A percentile compares a stretch with the other conserved stretches of the same genome.
phyloP scores from a whole-genome alignment of 1,139 yeast species.

The Magnusiomyces fungicola region DNA sequence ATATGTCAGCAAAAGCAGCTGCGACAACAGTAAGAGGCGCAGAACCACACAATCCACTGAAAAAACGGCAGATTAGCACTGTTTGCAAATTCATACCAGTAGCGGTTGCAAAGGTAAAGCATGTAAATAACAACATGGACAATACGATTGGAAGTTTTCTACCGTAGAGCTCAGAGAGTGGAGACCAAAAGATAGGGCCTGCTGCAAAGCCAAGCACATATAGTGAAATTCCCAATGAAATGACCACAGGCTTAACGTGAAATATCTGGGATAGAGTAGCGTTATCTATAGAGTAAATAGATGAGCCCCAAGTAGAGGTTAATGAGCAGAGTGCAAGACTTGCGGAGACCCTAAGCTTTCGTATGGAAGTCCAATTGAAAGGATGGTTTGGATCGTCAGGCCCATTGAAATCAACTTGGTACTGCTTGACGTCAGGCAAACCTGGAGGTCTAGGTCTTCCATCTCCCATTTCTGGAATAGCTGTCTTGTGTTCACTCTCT shows the following conservation, averaged over 20 bases:
- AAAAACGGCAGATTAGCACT: slow-evolving; percentile 62
- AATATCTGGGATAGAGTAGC: slow-evolving; percentile 26
- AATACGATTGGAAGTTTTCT: slow-evolving; percentile 51
- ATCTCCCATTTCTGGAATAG: slow-evolving; percentile 35
- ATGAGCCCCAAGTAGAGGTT: slow-evolving; percentile 38
- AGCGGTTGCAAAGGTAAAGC: slow-evolving; percentile 65
- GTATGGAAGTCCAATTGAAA: slow-evolving; percentile 38
- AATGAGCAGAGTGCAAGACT: slow-evolving; percentile 30
- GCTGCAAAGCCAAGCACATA: slow-evolving; percentile 77
- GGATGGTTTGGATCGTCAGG: slow-evolving; percentile 47
- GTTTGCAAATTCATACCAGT: slow-evolving; percentile 69
- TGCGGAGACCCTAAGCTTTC: slow-evolving; percentile 27
- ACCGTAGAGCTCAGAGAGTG: slow-evolving; percentile 69
- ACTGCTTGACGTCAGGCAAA: slow-evolving; percentile 40
- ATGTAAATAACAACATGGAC: slow-evolving; percentile 48
- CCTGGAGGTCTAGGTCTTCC: slow-evolving; percentile 44
- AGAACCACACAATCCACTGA: slow-evolving; percentile 70
- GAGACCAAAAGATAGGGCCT: slow-evolving; percentile 79
- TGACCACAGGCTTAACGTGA: slow-evolving; percentile 30
- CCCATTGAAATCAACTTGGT: slow-evolving; percentile 47
- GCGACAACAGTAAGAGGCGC: slow-evolving; percentile 80
- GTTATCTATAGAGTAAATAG: slow-evolving; percentile 36
- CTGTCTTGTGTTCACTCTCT: not conserved
- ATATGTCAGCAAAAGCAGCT: slow-evolving; percentile 75
- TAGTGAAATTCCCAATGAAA: slow-evolving; percentile 52